Evolutionary conservation across 1,284 basidiomycete genomes (phyloP).

Genomic region (Butyriboletus appendiculatus): DNA sequence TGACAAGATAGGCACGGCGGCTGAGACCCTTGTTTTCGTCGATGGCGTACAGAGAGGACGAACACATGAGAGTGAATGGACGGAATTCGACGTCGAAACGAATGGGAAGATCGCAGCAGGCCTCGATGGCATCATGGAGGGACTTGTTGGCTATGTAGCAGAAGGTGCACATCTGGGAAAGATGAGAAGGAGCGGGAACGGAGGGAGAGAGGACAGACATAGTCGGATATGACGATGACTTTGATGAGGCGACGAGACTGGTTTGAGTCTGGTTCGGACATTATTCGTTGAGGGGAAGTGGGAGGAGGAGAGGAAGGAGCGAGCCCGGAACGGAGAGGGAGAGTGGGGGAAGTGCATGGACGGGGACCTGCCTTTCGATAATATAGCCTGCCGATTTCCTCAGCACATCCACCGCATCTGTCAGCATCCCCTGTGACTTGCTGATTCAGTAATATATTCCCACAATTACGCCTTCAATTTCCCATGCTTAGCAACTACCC

Average conservation of each 20-base stretch:
- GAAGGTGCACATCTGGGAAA: conserved; percentile 62
- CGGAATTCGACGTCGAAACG: conserved; percentile 73
- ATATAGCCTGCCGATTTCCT: conserved; percentile 33
- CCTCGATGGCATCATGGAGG: conserved; percentile 63
- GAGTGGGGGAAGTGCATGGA: conserved; percentile 22
- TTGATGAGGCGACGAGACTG: conserved; percentile 49
- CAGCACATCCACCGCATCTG: conserved; percentile 32
- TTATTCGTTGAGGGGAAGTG: conserved; percentile 1
- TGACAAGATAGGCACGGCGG: conserved; percentile 37
- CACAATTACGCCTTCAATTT: conserved; percentile 21
- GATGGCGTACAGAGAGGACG: conserved; percentile 47
- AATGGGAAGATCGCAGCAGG: conserved; percentile 61
- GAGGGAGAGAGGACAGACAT: conserved; percentile 46
- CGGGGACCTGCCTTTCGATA: conserved; percentile 26
- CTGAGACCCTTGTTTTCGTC: conserved; percentile 42
- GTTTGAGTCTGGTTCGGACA: conserved; percentile 30
- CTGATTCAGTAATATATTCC: conserved; percentile 24
- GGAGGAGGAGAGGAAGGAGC: neutral
- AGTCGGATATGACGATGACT: conserved; percentile 70
- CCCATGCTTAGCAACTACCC: conserved; percentile 25
- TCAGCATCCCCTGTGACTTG: conserved; percentile 31
- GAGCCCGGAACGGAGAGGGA: neutral
- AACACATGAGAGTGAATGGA: conserved; percentile 67
- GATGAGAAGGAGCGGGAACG: conserved; percentile 6
- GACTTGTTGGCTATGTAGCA: conserved; percentile 77